These are phyloP conservation scores for Monilinia fructigena DNA, from an alignment of 2,329 filamentous ascomycete species.

Conservation along the genomic window DNA sequence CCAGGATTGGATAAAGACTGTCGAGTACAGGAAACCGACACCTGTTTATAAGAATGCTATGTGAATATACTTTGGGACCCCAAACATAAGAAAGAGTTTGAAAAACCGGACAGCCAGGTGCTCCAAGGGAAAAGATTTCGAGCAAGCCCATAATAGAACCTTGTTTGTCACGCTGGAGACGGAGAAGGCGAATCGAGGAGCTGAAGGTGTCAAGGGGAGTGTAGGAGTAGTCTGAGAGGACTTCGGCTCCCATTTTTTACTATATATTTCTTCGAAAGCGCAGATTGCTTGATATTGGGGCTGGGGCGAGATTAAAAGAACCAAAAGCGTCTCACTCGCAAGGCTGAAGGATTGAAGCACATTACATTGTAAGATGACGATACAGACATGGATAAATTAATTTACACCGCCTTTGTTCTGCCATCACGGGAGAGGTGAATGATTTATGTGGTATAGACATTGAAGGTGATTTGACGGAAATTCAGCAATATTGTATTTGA, in stretches of 20 bases:
- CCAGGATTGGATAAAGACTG: constrained; percentile 1
- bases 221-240: constrained; percentile 16
- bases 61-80: not conserved
- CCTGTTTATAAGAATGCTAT: not conserved
- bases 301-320: not conserved
- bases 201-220: constrained; percentile 17
- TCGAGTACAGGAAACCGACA: not conserved
- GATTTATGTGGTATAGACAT: not conserved
- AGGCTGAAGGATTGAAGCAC: not conserved
- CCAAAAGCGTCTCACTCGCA: not conserved
- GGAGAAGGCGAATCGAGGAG: constrained; percentile 19
- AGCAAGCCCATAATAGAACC: constrained; percentile 21
- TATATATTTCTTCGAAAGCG: not conserved
- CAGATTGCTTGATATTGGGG: not conserved
- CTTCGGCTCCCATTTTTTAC: not conserved
- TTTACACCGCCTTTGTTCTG: not conserved
- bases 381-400: not conserved
- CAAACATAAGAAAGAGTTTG: not conserved
- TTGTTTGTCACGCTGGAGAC: constrained; percentile 6
- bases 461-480: no score
- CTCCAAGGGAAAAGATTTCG: not conserved
- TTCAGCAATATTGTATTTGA: no score
- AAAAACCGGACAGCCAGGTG: not conserved
- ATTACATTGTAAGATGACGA: not conserved
- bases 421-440: not conserved